Conservation (phyloP, 345 rosid genomes). For the Angophora floribunda region DNA sequence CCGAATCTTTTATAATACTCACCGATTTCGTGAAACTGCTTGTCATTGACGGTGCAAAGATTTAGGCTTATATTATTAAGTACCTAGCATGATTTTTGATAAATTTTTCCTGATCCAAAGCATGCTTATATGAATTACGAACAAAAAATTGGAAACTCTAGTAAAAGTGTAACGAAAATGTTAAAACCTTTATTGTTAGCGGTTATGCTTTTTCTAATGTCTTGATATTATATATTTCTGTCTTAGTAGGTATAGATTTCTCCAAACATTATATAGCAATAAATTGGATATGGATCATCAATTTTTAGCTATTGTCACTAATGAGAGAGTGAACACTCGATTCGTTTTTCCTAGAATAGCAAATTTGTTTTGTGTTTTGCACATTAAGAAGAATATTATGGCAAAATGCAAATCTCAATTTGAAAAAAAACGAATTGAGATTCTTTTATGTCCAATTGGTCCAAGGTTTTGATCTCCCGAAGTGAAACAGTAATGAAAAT, state of each 20-base stretch:
- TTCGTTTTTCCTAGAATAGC: background rate
- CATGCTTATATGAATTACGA: background rate
- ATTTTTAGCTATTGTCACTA: background rate
- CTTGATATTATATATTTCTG: accelerated
- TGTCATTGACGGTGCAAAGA: background rate
- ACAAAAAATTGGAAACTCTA: background rate
- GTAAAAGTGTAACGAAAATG: background rate
- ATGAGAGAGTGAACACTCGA: background rate
- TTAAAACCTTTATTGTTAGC: background rate
- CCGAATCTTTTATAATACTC: background rate
- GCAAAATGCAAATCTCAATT: background rate
- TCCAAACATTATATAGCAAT: background rate
- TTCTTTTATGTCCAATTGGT: background rate
- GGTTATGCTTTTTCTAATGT: background rate
- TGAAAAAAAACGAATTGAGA: background rate
- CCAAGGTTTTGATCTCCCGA: background rate
- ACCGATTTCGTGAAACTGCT: background rate
- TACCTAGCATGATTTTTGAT: background rate
- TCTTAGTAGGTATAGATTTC: background rate
- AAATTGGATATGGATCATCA: background rate
- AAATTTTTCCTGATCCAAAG: background rate
- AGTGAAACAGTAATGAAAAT: background rate
- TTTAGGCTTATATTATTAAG: background rate
- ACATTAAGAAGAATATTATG: background rate
- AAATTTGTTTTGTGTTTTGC: background rate